Percentiles rank a stretch among this genome's conserved stretches.
Conservation (phyloP, 495 filamentous ascomycete genomes). For the Xylaria palmicola region DNA sequence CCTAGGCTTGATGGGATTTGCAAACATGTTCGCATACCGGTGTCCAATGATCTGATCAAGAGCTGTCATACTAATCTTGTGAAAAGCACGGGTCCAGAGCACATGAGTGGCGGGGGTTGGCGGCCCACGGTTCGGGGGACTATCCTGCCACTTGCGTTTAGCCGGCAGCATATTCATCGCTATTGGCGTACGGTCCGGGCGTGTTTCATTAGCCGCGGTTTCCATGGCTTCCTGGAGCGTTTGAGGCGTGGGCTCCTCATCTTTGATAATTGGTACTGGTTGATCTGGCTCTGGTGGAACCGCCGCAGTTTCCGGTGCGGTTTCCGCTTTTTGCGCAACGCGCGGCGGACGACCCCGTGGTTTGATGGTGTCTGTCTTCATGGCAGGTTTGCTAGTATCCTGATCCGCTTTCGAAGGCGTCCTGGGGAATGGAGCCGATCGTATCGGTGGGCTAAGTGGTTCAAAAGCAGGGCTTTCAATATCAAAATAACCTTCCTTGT, state of each 20-base stretch:
- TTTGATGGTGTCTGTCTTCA: conserved; percentile 27
- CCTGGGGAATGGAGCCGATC: conserved; percentile 32
- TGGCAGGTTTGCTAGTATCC: conserved; percentile 22
- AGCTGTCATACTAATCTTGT: conserved; percentile 71
- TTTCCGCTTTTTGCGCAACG: conserved; percentile 30
- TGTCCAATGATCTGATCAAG: conserved; percentile 84
- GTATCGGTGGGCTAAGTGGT: conserved; percentile 46
- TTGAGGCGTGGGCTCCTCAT: conserved; percentile 63
- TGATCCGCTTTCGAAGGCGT: conserved; percentile 27
- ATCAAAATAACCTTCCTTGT: conserved; percentile 28
- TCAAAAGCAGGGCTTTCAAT: conserved; percentile 44
- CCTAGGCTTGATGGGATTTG: conserved; percentile 74
- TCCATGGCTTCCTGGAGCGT: conserved; percentile 50
- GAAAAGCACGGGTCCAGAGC: conserved; percentile 72
- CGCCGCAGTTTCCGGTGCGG: conserved; percentile 55
- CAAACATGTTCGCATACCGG: conserved; percentile 85
- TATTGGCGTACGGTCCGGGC: conserved; percentile 23
- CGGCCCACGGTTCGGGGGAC: conserved; percentile 36
- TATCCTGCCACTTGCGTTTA: conserved; percentile 50
- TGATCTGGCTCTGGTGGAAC: conserved; percentile 48
- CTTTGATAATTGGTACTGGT: conserved; percentile 57
- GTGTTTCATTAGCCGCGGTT: conserved; percentile 49
- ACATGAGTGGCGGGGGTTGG: conserved; percentile 56
- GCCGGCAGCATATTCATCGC: conserved; percentile 20
- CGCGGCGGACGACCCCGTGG: conserved; percentile 34